These are phyloP conservation scores for Mitragyna speciosa DNA, from an alignment of 257 asterid species.

Conservation along the genomic window DNA sequence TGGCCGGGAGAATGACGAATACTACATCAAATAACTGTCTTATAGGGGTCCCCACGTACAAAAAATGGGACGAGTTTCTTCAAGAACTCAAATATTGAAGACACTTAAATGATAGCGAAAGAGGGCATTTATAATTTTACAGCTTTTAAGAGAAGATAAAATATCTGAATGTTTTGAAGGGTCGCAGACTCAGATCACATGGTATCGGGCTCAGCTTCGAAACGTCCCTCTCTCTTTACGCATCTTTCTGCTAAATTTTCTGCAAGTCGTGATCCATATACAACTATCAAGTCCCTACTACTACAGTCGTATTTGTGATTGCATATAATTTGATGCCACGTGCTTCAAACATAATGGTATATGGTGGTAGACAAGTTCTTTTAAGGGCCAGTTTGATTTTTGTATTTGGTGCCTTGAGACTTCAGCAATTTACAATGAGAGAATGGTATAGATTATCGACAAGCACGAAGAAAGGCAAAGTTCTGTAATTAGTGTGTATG, in stretches of 20 bases:
- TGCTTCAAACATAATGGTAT: slow-evolving; percentile 32
- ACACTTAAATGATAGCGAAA: neutral
- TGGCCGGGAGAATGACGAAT: neutral
- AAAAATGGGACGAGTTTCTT: neutral
- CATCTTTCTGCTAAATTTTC: slow-evolving; percentile 13
- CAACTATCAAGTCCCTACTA: neutral
- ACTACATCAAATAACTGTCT: neutral
- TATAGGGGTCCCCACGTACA: neutral
- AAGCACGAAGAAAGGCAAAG: slow-evolving; percentile 16
- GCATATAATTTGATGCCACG: slow-evolving; percentile 28
- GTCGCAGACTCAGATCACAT: slow-evolving; percentile 16
- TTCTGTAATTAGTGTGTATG: slow-evolving; percentile 7
- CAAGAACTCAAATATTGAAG: neutral
- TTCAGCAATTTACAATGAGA: neutral
- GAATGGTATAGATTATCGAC: neutral
- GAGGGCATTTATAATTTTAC: neutral
- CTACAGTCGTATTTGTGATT: slow-evolving; percentile 17
- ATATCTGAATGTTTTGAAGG: slow-evolving; percentile 6
- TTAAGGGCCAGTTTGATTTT: slow-evolving; percentile 8
- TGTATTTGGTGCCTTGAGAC: neutral
- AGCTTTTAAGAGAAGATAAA: neutral
- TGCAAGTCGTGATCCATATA: slow-evolving; percentile 19
- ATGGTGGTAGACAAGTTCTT: neutral
- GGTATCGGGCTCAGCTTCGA: slow-evolving; percentile 3
- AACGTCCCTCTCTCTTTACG: slow-evolving; percentile 18